Conservation (phyloP, 2,329 filamentous ascomycete species). For the Neopestalotiopsis clavispora region DNA sequence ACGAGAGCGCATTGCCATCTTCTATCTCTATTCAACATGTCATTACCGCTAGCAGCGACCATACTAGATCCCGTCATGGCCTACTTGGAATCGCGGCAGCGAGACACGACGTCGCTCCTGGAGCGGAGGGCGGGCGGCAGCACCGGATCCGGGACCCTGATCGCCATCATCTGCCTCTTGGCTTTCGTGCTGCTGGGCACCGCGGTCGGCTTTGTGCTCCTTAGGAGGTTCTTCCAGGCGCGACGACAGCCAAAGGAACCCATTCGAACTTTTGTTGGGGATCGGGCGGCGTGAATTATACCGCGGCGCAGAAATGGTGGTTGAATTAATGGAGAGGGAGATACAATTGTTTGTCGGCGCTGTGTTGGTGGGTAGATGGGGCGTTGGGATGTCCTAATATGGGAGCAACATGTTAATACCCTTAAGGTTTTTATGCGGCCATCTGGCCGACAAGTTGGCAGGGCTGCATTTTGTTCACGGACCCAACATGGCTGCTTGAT, state of each 20-base stretch:
- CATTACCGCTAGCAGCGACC: not conserved
- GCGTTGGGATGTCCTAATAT: too few species aligned
- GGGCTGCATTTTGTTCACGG: too few species aligned
- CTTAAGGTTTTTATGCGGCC: too few species aligned
- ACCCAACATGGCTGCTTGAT: too few species aligned
- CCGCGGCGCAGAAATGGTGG: not conserved
- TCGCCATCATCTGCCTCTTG: slow-evolving; percentile 12
- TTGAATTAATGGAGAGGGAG: not conserved
- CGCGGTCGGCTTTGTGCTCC: not conserved
- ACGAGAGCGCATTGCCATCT: not conserved
- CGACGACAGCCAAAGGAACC: not conserved
- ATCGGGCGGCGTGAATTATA: not conserved
- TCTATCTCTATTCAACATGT: not conserved
- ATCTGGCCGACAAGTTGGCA: too few species aligned
- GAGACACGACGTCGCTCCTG: not conserved
- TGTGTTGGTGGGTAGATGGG: not conserved
- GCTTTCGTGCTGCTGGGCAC: not conserved
- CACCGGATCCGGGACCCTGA: not conserved
- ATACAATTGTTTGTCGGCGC: not conserved
- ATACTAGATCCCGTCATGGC: not conserved
- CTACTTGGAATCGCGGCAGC: not conserved
- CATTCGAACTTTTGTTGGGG: slow-evolving; percentile 1
- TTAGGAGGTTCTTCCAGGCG: slow-evolving; percentile 1
- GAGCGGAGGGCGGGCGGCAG: not conserved
- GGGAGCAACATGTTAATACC: too few species aligned